These are phyloP conservation scores for Taphrina wiesneri DNA, from an alignment of 1,139 yeast species.

Conservation along the genomic window DNA sequence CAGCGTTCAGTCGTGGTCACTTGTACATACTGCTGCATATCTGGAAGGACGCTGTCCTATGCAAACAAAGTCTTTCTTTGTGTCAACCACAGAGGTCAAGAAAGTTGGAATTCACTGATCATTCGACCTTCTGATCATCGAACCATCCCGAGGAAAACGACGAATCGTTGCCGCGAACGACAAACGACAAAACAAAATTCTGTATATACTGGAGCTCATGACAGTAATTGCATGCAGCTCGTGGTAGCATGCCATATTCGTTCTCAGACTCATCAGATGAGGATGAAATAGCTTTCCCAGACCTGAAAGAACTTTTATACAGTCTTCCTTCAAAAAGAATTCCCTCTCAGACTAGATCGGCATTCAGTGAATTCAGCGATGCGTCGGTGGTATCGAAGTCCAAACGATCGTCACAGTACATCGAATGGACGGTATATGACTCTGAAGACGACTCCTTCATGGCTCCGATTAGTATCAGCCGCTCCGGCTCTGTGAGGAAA, in stretches of 20 bases:
- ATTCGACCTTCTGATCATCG: too few species aligned
- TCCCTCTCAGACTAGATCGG: not conserved
- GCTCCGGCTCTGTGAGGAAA: not conserved
- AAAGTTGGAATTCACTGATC: too few species aligned
- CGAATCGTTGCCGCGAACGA: not conserved
- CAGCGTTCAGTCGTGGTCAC: too few species aligned
- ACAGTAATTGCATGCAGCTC: too few species aligned
- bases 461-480: not conserved
- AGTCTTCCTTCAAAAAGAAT: not conserved
- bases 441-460: not conserved
- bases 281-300: not conserved
- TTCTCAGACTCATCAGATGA: constrained; percentile 1
- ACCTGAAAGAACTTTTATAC: not conserved
- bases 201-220: too few species aligned
- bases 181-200: constrained; percentile 8
- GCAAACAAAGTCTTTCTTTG: too few species aligned
- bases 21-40: too few species aligned
- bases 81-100: too few species aligned
- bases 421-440: not conserved
- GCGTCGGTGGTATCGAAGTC: not conserved
- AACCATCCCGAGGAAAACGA: not conserved
- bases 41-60: too few species aligned
- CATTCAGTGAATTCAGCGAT: not conserved
- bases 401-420: not conserved
- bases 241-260: not conserved